These are phyloP conservation scores for Batrachochytrium dendrobatidis DNA, from an alignment of 371 early-diverging fungal species.

Conservation along the genomic window DNA sequence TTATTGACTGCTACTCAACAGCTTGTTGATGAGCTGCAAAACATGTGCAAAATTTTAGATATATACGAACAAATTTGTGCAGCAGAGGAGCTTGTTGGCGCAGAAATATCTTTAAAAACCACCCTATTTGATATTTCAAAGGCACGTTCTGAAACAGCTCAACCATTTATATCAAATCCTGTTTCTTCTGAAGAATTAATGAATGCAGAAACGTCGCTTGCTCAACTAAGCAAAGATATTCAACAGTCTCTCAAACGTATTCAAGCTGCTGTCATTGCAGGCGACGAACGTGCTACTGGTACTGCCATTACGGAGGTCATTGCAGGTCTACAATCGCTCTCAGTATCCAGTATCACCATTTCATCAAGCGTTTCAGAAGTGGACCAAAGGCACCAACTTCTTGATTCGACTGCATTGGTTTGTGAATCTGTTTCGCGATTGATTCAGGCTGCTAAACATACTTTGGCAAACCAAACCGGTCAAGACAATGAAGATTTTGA, in stretches of 20 bases:
- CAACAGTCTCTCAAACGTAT: constrained; percentile 16
- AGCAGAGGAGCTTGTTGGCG: constrained; percentile 18
- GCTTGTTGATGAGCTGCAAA: constrained; percentile 22
- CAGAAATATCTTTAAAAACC: neutral
- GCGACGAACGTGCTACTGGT: constrained; percentile 26
- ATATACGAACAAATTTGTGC: constrained; percentile 15
- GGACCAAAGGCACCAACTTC: too few species aligned
- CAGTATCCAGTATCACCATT: neutral
- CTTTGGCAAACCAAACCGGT: constrained; percentile 5
- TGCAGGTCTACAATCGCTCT: constrained; percentile 26
- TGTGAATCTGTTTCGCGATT: too few species aligned
- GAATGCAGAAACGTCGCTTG: neutral
- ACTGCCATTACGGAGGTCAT: constrained; percentile 36
- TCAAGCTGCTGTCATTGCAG: constrained; percentile 11
- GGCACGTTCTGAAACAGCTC: neutral
- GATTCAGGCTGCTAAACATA: constrained; percentile 24
- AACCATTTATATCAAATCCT: too few species aligned
- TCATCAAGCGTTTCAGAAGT: too few species aligned
- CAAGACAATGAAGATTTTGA: constrained; percentile 9
- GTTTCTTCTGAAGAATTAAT: too few species aligned
- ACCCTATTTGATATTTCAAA: neutral
- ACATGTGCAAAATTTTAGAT: constrained; percentile 22
- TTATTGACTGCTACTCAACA: constrained; percentile 27
- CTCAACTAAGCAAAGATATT: constrained; percentile 8
- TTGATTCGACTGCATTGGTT: constrained; percentile 14